A percentile compares a stretch with the other conserved stretches of the same genome.
Evolutionary conservation across 2,329 filamentous ascomycete species (phyloP).

Genomic region (Chlorencoelia australis): DNA sequence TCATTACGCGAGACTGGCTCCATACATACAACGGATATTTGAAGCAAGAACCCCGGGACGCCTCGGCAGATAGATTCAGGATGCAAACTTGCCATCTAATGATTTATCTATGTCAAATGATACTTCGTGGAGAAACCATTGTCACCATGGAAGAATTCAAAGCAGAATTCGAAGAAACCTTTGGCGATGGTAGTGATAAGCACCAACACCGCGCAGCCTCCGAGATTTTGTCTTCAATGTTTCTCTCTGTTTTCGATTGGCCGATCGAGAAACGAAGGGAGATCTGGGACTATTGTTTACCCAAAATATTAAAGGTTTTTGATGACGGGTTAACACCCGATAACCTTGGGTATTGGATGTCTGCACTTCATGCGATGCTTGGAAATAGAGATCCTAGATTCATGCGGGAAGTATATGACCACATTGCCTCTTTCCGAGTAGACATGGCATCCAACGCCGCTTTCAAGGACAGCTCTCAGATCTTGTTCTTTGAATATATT

Average conservation of each 20-base stretch:
- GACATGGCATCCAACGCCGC: constrained; percentile 94
- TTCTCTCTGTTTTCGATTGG: constrained; percentile 72
- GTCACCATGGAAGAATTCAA: constrained; percentile 83
- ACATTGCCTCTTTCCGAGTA: constrained; percentile 73
- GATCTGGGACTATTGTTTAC: constrained; percentile 85
- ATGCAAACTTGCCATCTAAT: constrained; percentile 81
- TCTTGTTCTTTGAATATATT: constrained; percentile 79
- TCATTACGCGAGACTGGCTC: constrained; percentile 79
- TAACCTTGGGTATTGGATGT: constrained; percentile 90
- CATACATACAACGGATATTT: constrained; percentile 81
- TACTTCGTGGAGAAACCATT: constrained; percentile 67
- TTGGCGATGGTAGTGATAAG: constrained; percentile 89
- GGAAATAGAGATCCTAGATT: constrained; percentile 85
- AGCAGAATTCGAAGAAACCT: constrained; percentile 65
- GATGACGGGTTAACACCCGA: constrained; percentile 90
- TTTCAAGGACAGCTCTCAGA: constrained; percentile 97
- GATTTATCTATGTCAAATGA: constrained; percentile 81
- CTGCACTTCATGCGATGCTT: constrained; percentile 80
- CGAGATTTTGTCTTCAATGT: constrained; percentile 80
- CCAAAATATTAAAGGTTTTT: constrained; percentile 76
- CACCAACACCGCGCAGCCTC: constrained; percentile 94
- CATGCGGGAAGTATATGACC: constrained; percentile 75
- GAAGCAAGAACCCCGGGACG: constrained; percentile 89
- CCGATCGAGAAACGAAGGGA: constrained; percentile 61
- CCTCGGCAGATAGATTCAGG: constrained; percentile 73